Evolutionary conservation across 768 basidiomycete genomes (phyloP).

Genomic region (Mycena leptocephala): DNA sequence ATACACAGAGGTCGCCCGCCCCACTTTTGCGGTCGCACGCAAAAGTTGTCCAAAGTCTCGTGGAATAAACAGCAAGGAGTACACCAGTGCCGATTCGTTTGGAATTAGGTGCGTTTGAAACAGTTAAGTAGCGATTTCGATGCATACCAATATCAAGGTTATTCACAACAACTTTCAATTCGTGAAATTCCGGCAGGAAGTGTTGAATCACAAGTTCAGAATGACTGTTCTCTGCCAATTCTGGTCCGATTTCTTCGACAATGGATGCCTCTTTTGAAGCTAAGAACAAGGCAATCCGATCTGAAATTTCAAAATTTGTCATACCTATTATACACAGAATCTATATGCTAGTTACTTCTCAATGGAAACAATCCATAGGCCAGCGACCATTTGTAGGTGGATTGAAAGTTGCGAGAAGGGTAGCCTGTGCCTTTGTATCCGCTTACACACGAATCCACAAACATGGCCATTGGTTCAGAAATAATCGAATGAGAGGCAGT

Average conservation of each 20-base stretch:
- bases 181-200: not conserved
- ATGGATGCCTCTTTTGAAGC: not conserved
- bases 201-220: not conserved
- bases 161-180: too few relatives aligned
- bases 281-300: not conserved
- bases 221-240: not conserved
- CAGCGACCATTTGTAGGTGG: too few relatives aligned
- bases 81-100: not conserved
- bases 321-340: too few relatives aligned
- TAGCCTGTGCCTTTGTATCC: too few relatives aligned
- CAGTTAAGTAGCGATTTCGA: not conserved
- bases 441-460: too few relatives aligned
- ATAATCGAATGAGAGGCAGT: too few relatives aligned
- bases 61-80: not conserved
- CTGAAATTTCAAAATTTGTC: not conserved
- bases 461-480: too few relatives aligned
- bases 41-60: not conserved
- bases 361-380: too few relatives aligned
- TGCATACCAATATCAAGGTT: not conserved
- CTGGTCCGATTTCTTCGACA: not conserved
- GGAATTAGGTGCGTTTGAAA: not conserved
- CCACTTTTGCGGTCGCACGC: not conserved
- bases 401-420: too few relatives aligned
- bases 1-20: not conserved
- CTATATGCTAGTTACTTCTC: too few relatives aligned